Evolutionary conservation across 371 early-diverging fungal species (phyloP), one percentile per base, ranked within the genome.

Genomic region (Rhizopus stolonifer): DNA sequence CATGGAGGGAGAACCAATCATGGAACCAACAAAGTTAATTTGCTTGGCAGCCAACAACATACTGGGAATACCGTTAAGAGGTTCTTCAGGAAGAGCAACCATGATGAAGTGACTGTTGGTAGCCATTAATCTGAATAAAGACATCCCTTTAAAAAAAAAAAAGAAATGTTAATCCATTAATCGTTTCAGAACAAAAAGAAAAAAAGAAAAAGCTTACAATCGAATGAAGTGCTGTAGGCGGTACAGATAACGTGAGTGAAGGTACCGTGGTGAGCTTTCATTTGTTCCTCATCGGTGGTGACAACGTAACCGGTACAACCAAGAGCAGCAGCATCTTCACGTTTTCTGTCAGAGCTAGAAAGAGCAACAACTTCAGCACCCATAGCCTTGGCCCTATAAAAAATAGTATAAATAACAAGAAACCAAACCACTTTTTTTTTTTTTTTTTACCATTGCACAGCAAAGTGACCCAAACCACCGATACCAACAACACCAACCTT

Each of bases 391-490:
- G 81, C 82, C 60, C 61, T 43, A 43, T 10, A 2, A 1, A 29
- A 29, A 29, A 7, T 29, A 29, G 31, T 29, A n/a, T n/a, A n/a
- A n/a, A n/a, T n/a, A n/a, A n/a, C n/a, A n/a, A n/a, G n/a, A n/a
- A n/a, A n/a, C n/a, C n/a, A n/a, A n/a, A n/a, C n/a, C n/a, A n/a
- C n/a, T n/a, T n/a, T n/a, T n/a, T n/a, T n/a, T n/a, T n/a, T n/a
- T 22, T 22, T 22, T 11, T 22, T n/a, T 21, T 43, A 43, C 42
- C 70, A 86, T 52, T 83, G 80, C 3, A 65, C 54, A 29, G 77
- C 89, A 69, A 85, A 72, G 38, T 88, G 89, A 29, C 89, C 89
- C 10, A 89, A 68, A 33, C 86, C 88, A 48, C 87, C 86, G 48
- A 69, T 69, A 67, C 42, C 79, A 42, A 83, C 63, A 33, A 83